phyloP scores from a whole-genome alignment of 495 filamentous ascomycete genomes.

The Paragyromitra xinjiangensis region DNA sequence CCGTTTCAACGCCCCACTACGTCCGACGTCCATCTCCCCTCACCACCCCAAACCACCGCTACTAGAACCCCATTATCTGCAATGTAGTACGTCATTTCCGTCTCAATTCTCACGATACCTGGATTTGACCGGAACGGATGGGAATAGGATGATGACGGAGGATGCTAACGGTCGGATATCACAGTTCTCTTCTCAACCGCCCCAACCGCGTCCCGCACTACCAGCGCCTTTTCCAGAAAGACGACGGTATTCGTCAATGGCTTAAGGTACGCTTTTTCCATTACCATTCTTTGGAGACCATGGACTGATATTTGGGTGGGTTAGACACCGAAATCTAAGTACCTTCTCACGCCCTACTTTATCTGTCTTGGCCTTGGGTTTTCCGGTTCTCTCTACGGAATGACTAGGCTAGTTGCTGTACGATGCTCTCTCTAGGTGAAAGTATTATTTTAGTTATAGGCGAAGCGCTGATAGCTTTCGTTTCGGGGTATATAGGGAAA shows the following conservation, averaged over 20 bases:
- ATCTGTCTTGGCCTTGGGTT: constrained; percentile 65
- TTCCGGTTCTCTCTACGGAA: constrained; percentile 63
- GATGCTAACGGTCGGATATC: not conserved
- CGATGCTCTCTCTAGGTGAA: constrained; percentile 34
- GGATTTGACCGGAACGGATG: not conserved
- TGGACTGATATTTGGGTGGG: constrained; percentile 13
- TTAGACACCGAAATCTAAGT: constrained; percentile 67
- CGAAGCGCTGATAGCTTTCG: constrained; percentile 13
- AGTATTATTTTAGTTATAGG: not conserved
- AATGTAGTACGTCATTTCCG: constrained; percentile 61
- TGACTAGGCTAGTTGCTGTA: constrained; percentile 68
- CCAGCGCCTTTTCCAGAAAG: constrained; percentile 68
- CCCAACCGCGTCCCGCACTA: constrained; percentile 76
- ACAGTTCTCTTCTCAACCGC: constrained; percentile 67
- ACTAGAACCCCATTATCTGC: constrained; percentile 55
- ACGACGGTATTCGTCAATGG: constrained; percentile 69
- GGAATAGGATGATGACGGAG: not conserved
- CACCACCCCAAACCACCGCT: constrained; percentile 38
- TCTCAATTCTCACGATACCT: not conserved
- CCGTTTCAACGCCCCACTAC: constrained; percentile 24
- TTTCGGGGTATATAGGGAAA: constrained; percentile 47
- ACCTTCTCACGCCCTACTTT: constrained; percentile 74
- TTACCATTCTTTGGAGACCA: not conserved
- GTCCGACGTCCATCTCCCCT: constrained; percentile 40
- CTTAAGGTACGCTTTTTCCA: constrained; percentile 64